Percentiles rank a stretch among this genome's conserved stretches.
Conservation (phyloP, 2,329 filamentous ascomycete species). For the Paecilomyces variotii region DNA sequence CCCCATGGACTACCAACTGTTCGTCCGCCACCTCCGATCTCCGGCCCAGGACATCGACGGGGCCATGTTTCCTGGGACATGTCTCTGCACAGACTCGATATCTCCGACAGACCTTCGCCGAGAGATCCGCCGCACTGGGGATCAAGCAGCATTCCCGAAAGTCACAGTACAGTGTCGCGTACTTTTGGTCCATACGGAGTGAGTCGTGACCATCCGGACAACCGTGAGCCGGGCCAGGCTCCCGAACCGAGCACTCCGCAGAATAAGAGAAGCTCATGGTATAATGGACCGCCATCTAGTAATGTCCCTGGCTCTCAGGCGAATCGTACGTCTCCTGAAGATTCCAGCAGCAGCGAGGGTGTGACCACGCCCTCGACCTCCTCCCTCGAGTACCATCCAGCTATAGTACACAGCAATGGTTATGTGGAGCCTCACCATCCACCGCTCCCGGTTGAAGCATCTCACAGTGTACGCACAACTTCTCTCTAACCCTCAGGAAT, state of each 20-base stretch:
- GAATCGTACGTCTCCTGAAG: slow-evolving; percentile 38
- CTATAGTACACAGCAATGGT: slow-evolving; percentile 41
- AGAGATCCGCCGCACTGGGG: slow-evolving; percentile 35
- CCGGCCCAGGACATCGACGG: slow-evolving; percentile 37
- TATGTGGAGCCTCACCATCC: slow-evolving; percentile 38
- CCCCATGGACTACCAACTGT: slow-evolving; percentile 22
- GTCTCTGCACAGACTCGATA: slow-evolving; percentile 37
- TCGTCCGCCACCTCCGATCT: slow-evolving; percentile 33
- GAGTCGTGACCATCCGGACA: slow-evolving; percentile 19
- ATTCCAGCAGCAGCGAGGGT: slow-evolving; percentile 42
- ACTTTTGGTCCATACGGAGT: slow-evolving; percentile 5
- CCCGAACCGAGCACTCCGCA: slow-evolving; percentile 13
- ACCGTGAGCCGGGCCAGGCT: slow-evolving; percentile 15
- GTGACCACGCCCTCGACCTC: slow-evolving; percentile 41
- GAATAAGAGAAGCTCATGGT: slow-evolving; percentile 25
- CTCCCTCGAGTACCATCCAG: slow-evolving; percentile 40
- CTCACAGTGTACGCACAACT: slow-evolving; percentile 32
- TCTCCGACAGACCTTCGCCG: slow-evolving; percentile 27
- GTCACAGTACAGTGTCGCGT: slow-evolving; percentile 29
- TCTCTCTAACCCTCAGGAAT: background rate
- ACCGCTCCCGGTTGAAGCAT: slow-evolving; percentile 24
- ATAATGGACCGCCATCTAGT: slow-evolving; percentile 23
- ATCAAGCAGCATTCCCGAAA: slow-evolving; percentile 36
- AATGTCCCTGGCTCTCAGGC: slow-evolving; percentile 20
- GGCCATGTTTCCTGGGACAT: slow-evolving; percentile 44